Evolutionary conservation across 441 rosid genomes (phyloP).

Genomic region (Omphalea diandra): DNA sequence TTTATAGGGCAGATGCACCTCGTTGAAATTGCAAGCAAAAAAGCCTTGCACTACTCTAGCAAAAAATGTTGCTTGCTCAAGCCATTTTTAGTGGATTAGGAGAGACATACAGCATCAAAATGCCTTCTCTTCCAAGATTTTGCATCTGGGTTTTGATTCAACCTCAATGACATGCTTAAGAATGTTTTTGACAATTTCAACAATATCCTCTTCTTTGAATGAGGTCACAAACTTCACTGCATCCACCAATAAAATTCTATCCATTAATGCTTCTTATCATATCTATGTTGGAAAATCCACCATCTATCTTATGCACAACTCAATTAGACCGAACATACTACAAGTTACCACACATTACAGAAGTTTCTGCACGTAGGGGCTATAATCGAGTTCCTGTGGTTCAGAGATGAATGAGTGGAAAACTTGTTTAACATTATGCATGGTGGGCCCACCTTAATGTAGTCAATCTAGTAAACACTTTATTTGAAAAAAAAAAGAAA

Average conservation of each 20-base stretch:
- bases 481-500: too few relatives aligned
- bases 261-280: conserved; percentile 13
- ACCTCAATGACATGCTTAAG: conserved; percentile 51
- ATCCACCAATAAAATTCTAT: conserved; percentile 14
- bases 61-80: neutral
- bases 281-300: neutral
- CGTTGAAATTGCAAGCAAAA: neutral
- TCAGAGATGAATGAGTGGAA: neutral
- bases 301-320: neutral
- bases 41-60: neutral
- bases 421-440: neutral
- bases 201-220: conserved; percentile 48
- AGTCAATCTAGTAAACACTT: conserved; percentile 9
- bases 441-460: conserved; percentile 9
- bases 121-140: conserved; percentile 7
- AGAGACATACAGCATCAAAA: conserved; percentile 12
- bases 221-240: conserved; percentile 60
- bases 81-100: neutral
- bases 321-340: too few relatives aligned
- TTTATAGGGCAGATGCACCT: neutral
- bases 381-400: neutral
- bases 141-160: conserved; percentile 1
- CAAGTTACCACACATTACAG: neutral
- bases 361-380: conserved; percentile 4
- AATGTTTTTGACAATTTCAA: conserved; percentile 48